Base-by-base conservation (phyloP, 2,329 filamentous ascomycete genomes). In the Aspergillus ustus region DNA sequence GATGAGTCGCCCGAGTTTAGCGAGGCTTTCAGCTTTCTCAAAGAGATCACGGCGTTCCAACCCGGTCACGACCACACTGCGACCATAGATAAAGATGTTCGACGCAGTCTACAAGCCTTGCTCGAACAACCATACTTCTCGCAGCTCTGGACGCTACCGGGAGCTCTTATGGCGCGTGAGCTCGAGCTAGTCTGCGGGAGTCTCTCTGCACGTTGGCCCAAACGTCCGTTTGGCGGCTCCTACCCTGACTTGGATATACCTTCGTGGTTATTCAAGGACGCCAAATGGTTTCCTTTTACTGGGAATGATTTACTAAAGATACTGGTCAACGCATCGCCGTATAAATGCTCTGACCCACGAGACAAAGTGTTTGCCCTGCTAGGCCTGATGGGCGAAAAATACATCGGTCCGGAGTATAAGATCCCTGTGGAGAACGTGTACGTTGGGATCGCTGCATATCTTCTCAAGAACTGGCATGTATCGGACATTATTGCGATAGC, bases 341-440 rank as follows among this genome's bases (percentile, higher is more conserved):
- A 60, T 11, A n/a, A 60, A 13, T 60, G 51, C 17, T 49, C 43
- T 34, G 57, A 60, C 15, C 57, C 57, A 25, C 50, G 57, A 29
- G 57, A 54, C 34, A 60, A 55, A 20, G 44, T 60, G 3, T 60
- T 60, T 50, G 57, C 50, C 0, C 19, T 54, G 6, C 17, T 55
- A 37, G 50, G 50, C 19, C 31, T 60, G 17, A 49, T 54, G 34
- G 28, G n/a, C n/a, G 43, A 54, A n/a, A 54, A 50, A 25, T 17
- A 8, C 19, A 46, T 60, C 17, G 5, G 9, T 29, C 57, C 57
- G 13, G 57, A 60, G n/a, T 60, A 60, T 20, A 45, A n/a, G 0
- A 40, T 54, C 28, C 17, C 57, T 29, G 25, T 52, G 8, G 57
- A 54, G 15, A 40, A 13, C 1, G 22, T 54, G 37, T 60, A 60